Evolutionary conservation across 495 filamentous ascomycete genomes (phyloP), one percentile per base, ranked within the genome.

Genomic region (Geoglossum glabrum): DNA sequence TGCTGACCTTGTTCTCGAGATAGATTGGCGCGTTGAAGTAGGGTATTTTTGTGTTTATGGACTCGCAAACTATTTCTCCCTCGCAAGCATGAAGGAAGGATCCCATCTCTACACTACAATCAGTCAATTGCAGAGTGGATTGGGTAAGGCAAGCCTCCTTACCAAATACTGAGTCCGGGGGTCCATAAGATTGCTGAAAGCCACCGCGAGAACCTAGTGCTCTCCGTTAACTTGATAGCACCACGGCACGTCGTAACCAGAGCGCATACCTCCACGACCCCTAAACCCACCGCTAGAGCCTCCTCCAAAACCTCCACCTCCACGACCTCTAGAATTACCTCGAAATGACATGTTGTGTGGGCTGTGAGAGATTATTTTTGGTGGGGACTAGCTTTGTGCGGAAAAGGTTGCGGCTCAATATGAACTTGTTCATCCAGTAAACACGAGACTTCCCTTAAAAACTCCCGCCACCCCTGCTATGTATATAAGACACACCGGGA

Each of bases 1-100:
- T 30, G 36, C 46, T 46, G 59, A 86, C 86, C 79, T 96, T 97
- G 76, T 97, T 97, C 77, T 98, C 90, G 55, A 97, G 82, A 75
- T 90, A 98, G 65, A 97, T 94, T 55, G 87, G 88, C 40, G 93
- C 92, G 74, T 97, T 97, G 83, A 98, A 98, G 72, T 96, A 94
- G 50, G 92, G 92, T 56, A 98, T 84, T 74, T 96, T 97, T 57
- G 86, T 76, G 74, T 95, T 97, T 69, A 83, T 80, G 56, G 85
- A 90, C 72, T 86, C 79, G 82, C 89, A 94, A 60, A 98, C 81
- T 73, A 98, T 87, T 71, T 98, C 92, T 65, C 92, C 90, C 71
- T 98, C 92, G 71, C 85, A 89, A 38, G 86, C 80, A 72, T 98
- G 92, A 67, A 96, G 70, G 71, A 97, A 90, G 63, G 79, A 76